phyloP scores from a whole-genome alignment of 1,284 basidiomycete genomes.

The Microbotryum saponariae region DNA sequence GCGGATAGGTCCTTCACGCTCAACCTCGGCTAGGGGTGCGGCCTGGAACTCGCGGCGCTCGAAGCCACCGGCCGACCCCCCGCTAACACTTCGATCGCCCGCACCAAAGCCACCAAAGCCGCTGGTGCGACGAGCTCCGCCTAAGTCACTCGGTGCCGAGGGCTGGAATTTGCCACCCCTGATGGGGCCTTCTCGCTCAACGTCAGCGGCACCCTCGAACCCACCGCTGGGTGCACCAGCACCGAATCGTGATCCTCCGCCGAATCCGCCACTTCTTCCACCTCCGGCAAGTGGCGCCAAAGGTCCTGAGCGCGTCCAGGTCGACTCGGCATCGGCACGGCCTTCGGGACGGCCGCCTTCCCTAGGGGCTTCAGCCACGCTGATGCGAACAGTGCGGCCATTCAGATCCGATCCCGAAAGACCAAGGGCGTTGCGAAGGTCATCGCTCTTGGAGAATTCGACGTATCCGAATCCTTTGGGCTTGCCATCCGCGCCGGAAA shows the following conservation, averaged over 20 bases:
- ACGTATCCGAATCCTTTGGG: slow-evolving; percentile 98
- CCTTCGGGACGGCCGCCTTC: slow-evolving; percentile 8
- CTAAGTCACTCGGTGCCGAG: slow-evolving; percentile 15
- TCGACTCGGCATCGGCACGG: slow-evolving; percentile 30
- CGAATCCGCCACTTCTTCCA: slow-evolving; percentile 41
- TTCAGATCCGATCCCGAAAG: slow-evolving; percentile 59
- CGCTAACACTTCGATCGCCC: slow-evolving; percentile 29
- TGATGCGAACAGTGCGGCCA: slow-evolving; percentile 75
- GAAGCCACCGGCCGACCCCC: slow-evolving; percentile 21
- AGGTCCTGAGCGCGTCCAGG: slow-evolving; percentile 34
- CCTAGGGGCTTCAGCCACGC: slow-evolving; percentile 86
- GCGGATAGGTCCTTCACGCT: slow-evolving; percentile 43
- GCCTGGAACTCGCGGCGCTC: slow-evolving; percentile 16
- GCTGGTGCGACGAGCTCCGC: background rate
- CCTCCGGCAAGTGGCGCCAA: slow-evolving; percentile 21
- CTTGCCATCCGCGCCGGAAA: slow-evolving; percentile 76
- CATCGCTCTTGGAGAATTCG: slow-evolving; percentile 78
- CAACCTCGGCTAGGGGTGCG: slow-evolving; percentile 35
- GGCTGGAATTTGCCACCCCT: slow-evolving; percentile 46
- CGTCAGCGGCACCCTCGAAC: slow-evolving; percentile 46
- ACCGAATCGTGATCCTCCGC: background rate
- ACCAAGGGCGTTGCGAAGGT: slow-evolving; percentile 69
- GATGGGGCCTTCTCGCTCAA: slow-evolving; percentile 41
- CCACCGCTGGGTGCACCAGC: background rate
- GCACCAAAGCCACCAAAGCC: slow-evolving; percentile 13